phyloP scores from a whole-genome alignment of 495 filamentous ascomycete genomes.

The Aspergillus sclerotiicarbonarius region DNA sequence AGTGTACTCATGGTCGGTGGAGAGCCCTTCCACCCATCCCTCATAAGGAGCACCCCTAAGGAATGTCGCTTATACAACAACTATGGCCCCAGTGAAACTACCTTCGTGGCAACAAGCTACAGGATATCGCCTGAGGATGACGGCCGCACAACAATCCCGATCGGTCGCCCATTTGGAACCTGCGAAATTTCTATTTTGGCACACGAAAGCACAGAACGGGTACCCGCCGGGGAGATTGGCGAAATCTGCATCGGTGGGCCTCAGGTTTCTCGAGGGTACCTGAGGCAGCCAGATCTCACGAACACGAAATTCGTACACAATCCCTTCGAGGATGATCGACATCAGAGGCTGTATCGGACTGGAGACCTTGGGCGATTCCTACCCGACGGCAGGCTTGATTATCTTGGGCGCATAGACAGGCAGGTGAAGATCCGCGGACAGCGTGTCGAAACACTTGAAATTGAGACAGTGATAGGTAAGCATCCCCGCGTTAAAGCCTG shows the following conservation, averaged over 20 bases:
- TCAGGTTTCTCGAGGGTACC: background rate
- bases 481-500: background rate
- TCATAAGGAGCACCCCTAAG: background rate
- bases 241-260: background rate
- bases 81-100: background rate
- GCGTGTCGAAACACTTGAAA: background rate
- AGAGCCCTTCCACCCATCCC: background rate
- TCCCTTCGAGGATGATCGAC: background rate
- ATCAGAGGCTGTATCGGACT: background rate
- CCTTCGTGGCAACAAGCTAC: background rate
- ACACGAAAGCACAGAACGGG: background rate
- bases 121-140: background rate
- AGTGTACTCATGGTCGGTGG: background rate
- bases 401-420: background rate
- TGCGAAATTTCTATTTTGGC: background rate
- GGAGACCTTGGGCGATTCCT: background rate
- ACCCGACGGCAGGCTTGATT: background rate
- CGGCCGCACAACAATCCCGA: background rate
- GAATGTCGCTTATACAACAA: background rate
- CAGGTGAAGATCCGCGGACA: constrained; percentile 7
- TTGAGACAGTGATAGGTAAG: background rate
- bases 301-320: background rate
- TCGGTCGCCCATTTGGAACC: background rate
- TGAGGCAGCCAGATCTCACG: background rate
- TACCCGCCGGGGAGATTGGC: background rate